These are phyloP conservation scores for Fistulinella staudtii DNA, from an alignment of 1,284 basidiomycete genomes.

Conservation along the genomic window DNA sequence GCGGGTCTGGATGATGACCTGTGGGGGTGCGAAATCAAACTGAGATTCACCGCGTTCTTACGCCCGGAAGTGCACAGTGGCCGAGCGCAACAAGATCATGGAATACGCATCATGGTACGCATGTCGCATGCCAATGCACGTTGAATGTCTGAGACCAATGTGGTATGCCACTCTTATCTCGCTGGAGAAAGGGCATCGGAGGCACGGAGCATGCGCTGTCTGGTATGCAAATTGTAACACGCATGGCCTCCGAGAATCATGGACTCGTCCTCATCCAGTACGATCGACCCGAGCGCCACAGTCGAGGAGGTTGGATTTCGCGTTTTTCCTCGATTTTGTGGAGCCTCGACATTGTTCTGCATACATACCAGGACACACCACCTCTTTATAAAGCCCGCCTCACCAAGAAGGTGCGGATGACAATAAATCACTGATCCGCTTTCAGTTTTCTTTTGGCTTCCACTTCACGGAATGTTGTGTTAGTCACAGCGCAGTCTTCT, in stretches of 20 bases:
- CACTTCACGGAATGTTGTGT: conserved; percentile 5
- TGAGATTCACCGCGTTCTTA: conserved; percentile 5
- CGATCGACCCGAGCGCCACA: conserved; percentile 12
- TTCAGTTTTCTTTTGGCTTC: conserved; percentile 1
- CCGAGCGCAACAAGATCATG: conserved; percentile 9
- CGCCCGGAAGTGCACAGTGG: conserved; percentile 4
- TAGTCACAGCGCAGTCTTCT: conserved; percentile 12
- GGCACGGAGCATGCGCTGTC: conserved; percentile 10
- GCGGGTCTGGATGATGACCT: conserved; percentile 4
- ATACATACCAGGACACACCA: conserved; percentile 10
- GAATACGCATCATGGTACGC: conserved; percentile 10
- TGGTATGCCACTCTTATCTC: conserved; percentile 17
- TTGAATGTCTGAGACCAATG: conserved; percentile 6
- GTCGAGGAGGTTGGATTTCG: conserved; percentile 13
- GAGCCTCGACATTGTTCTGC: conserved; percentile 4
- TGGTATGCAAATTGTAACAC: conserved; percentile 7
- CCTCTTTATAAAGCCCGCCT: conserved; percentile 14
- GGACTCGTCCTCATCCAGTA: conserved; percentile 6
- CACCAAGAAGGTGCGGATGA: conserved; percentile 20
- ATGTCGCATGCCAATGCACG: conserved; percentile 25
- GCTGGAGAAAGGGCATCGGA: conserved; percentile 12
- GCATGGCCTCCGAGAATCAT: conserved; percentile 18
- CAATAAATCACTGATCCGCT: conserved; percentile 11
- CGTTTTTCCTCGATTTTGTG: conserved; percentile 12
- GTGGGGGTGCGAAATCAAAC: conserved; percentile 1